Evolutionary conservation across 768 basidiomycete species (phyloP).

Genomic region (Pleurotus tuoliensis): DNA sequence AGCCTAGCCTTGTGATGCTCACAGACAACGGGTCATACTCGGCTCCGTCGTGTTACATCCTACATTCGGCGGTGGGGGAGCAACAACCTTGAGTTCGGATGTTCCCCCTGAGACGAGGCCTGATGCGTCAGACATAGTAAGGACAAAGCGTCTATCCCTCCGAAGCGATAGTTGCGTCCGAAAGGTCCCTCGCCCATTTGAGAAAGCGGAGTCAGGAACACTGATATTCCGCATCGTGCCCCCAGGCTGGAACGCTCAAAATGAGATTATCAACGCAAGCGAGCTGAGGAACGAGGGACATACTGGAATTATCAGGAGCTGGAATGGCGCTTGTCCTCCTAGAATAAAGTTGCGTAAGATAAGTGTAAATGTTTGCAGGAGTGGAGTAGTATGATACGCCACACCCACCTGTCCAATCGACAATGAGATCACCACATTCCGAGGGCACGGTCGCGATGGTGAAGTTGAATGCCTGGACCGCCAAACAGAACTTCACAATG

Average conservation of each 20-base stretch:
- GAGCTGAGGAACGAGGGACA: conserved; percentile 10
- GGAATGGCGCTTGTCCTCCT: conserved; percentile 61
- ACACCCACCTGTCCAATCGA: conserved; percentile 60
- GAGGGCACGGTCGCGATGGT: conserved; percentile 34
- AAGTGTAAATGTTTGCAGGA: not conserved
- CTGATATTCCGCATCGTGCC: conserved; percentile 48
- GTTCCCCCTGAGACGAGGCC: conserved; percentile 67
- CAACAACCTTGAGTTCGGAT: conserved; percentile 44
- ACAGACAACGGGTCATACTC: conserved; percentile 18
- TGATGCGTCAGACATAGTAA: conserved; percentile 71
- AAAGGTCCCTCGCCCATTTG: conserved; percentile 50
- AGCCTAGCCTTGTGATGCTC: not conserved
- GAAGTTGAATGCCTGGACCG: conserved; percentile 42
- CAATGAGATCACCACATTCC: conserved; percentile 56
- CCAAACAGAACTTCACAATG: not conserved
- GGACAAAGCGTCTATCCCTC: conserved; percentile 36
- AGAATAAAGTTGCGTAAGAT: conserved; percentile 4
- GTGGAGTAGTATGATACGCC: not conserved
- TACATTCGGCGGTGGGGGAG: conserved; percentile 34
- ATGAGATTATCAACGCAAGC: not conserved
- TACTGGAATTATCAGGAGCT: conserved; percentile 49
- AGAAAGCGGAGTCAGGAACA: conserved; percentile 51
- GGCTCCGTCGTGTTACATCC: conserved; percentile 49
- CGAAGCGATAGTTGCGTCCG: conserved; percentile 40
- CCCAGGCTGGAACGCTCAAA: conserved; percentile 38